Evolutionary conservation across 2,329 filamentous ascomycete species (phyloP), one percentile per base, ranked within the genome.

Genomic region (Seiridium cupressi): DNA sequence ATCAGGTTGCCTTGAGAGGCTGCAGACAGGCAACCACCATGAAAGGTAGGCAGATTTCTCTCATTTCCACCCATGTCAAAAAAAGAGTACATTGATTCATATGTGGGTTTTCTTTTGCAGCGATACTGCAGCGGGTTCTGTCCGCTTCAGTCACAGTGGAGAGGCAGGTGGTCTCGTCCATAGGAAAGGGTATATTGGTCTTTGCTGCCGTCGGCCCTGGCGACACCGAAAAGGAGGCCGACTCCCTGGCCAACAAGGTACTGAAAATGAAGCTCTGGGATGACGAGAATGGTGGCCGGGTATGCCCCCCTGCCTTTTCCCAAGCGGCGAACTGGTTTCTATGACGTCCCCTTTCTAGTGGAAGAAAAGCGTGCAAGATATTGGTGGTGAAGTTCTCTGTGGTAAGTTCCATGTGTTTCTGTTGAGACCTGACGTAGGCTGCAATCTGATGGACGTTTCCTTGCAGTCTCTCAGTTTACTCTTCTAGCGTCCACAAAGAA

Each of bases 141-240:
- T 98, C 93, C 48, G 94, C 94, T 62, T 97, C 94, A 6, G 95
- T 99, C 68, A 95, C 93, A 1, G 94, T 99, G 57, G 93, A 99
- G 72, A 90, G 92, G 71, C 84, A 96, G 72, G 79, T 97, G 36
- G 85, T 99, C 51, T 98, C 95, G 1, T 91, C 90, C 3, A 98
- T 99, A 69, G 92, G 92, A 61, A 91, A 89, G 75, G 95, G 95
- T 36, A 79, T 99, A 48, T 82, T 99, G 5, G 92, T 98, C 38
- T 90, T 99, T 72, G 94, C 94, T 31, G 95, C 93, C 34, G 88
- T 99, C 48, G 93, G 90, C 38, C 93, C 92, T 46, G 90, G 93
- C 58, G 95, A 99, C 72, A 96, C 92, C 3, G 84, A 90, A 67
- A 96, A 93, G 73, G 93, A 98, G 74, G 90, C 89, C 35, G 91